Conservation (phyloP, 768 basidiomycete genomes). For the Boletus huronensis region DNA sequence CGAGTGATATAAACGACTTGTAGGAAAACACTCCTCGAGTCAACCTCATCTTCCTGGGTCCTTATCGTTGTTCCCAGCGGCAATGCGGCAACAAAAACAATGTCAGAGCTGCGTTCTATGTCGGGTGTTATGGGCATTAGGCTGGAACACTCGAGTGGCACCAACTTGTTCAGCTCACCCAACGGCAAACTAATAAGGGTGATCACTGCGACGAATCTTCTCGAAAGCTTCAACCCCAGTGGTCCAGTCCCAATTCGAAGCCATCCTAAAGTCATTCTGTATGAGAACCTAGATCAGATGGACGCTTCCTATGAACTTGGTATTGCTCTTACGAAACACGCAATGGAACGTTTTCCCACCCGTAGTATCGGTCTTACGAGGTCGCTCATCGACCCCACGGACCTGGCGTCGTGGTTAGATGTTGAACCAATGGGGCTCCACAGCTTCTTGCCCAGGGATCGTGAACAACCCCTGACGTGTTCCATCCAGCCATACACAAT, state of each 20-base stretch:
- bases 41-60: slow-evolving; percentile 46
- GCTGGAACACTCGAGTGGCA: slow-evolving; percentile 32
- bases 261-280: slow-evolving; percentile 64
- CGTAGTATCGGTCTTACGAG: slow-evolving; percentile 76
- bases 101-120: slow-evolving; percentile 48
- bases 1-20: slow-evolving; percentile 11
- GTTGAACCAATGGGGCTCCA: slow-evolving; percentile 61
- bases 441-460: slow-evolving; percentile 77
- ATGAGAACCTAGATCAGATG: slow-evolving; percentile 83
- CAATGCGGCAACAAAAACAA: slow-evolving; percentile 52
- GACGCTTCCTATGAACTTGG: slow-evolving; percentile 79
- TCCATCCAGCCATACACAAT: slow-evolving; percentile 78
- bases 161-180: slow-evolving; percentile 34
- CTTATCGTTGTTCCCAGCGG: slow-evolving; percentile 62
- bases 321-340: slow-evolving; percentile 66
- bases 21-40: slow-evolving; percentile 55
- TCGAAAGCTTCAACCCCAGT: slow-evolving; percentile 39
- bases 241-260: slow-evolving; percentile 23
- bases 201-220: slow-evolving; percentile 50
- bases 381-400: slow-evolving; percentile 76
- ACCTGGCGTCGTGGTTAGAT: slow-evolving; percentile 81
- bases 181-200: slow-evolving; percentile 50
- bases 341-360: slow-evolving; percentile 56
- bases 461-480: slow-evolving; percentile 72
- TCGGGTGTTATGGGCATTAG: slow-evolving; percentile 38